These are phyloP conservation scores for Dichomitus squalens DNA, from an alignment of 1,284 basidiomycete genomes.

Conservation along the genomic window DNA sequence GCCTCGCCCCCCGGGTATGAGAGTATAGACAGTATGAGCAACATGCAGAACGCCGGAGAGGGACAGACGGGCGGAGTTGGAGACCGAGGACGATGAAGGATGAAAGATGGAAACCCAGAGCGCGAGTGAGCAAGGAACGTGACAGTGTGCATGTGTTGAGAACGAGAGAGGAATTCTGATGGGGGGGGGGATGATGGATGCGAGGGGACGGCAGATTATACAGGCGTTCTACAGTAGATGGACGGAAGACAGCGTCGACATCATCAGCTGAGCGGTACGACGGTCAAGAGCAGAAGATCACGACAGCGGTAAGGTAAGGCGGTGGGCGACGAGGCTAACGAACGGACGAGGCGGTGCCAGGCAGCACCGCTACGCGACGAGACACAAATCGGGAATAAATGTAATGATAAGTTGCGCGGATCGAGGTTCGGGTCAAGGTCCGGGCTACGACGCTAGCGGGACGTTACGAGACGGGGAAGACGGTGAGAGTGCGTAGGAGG, in stretches of 20 bases:
- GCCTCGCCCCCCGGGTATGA: neutral
- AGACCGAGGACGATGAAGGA: neutral
- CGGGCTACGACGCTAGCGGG: constrained; percentile 8
- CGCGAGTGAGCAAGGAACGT: neutral
- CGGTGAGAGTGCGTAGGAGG: neutral
- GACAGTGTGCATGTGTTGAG: neutral
- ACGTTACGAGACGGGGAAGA: neutral
- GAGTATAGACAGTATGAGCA: neutral
- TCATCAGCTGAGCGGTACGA: neutral
- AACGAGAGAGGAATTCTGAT: neutral
- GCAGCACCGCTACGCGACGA: neutral
- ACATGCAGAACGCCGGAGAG: neutral
- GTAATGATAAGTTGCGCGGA: constrained; percentile 1
- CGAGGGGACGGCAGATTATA: neutral
- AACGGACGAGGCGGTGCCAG: neutral
- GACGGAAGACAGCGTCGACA: neutral
- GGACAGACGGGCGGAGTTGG: neutral
- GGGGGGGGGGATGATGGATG: neutral
- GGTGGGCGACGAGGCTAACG: neutral
- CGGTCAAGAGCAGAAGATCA: neutral
- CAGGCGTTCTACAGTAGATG: neutral
- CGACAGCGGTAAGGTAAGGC: neutral
- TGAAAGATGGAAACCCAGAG: neutral
- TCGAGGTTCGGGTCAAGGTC: neutral
- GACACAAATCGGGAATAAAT: neutral